Base-by-base conservation (phyloP, 768 basidiomycete species). In the Phaffia australis region DNA sequence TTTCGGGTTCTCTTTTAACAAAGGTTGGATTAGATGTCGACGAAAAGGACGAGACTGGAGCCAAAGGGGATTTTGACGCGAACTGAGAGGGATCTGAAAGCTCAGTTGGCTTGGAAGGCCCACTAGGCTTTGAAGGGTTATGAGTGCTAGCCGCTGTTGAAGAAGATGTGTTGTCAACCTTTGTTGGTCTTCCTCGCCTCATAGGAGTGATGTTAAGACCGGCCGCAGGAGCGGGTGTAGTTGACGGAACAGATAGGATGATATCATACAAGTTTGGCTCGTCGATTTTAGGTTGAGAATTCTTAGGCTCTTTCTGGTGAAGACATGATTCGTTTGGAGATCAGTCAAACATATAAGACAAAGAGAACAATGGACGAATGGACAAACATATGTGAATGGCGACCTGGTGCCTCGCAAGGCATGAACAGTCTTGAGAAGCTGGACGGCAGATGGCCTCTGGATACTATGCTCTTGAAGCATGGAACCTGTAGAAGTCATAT, bases 381-480 rank as follows among this genome's bases (percentile, higher is more conserved):
- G 35, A 42, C 35, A 42, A 42, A 42, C 35, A 42, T 42, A 42
- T 42, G 35, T 42, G 4, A 42, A 42, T 49, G 82, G 81, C 8
- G 91, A 88, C 74, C 84, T 87, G 0, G 90, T 90, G 15, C 92
- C 90, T 25, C 93, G 86, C 71, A 95, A 82, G 35, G 81, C 81
- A 77, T 97, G 95, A 1, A 93, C 88, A 67, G 83, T 82, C 56
- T 81, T 79, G 54, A 98, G 84, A 18, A 94, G 77, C 71, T 95
- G 89, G 72, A 93, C 97, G 19, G 89, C 87, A 18, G 84, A 83
- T 14, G 94, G 95, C 19, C 95, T 82, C 70, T 88, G 86, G 3
- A 83, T 75, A 1, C 93, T 90, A 69, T 91, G 87, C 73, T 98
- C 95, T 59, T 87, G 85, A 29, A 99, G 82, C 89, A 95, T 95